Evolutionary conservation across 345 rosid genomes (phyloP), one percentile per base, ranked within the genome.

Genomic region (Corchorus capsularis): DNA sequence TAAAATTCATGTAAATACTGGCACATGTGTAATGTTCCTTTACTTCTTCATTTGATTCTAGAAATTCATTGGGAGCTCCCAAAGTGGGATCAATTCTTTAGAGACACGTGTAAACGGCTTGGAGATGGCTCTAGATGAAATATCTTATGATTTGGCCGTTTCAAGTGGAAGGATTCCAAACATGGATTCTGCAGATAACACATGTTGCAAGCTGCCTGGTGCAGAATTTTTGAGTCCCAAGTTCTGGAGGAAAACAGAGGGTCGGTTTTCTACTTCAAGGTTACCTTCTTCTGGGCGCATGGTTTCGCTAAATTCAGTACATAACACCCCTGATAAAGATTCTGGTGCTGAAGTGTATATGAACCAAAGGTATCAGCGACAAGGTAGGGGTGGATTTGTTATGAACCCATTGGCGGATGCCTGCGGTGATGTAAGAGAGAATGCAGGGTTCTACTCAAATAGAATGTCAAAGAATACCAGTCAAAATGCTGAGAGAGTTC

Each of bases 11-110:
- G 57, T 49, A 15, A 35, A 49, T 20, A n/a, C 32, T 34, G 64
- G 16, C 45, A 47, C 49, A 57, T n/a, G 22, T 13, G 16, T 63
- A 43, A 17, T 32, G 27, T 4, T 15, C 76, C 53, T 4, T 39
- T 39, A 39, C 53, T 39, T n/a, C 20, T 57, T 39, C 56, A 62
- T 65, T 73, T 83, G 80, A 82, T 78, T 82, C 3, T 75, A 96
- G 99, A 82, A 88, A 83, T 96, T 88, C 76, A 93, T 92, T 37
- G 98, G 96, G 82, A 89, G 93, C 74, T 91, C 97, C n/a, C 92
- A 92, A 86, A 90, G 70, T 52, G 99, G 94, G 78, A 87, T 96
- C 75, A 89, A 83, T 71, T 91, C 94, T 72, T 84, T 96, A 55
- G 97, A 91, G 91, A 83, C 91, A 49, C 94, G 99, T 39, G 94